phyloP scores from a whole-genome alignment of 2,329 filamentous ascomycete species.

The Ciborinia camelliae region DNA sequence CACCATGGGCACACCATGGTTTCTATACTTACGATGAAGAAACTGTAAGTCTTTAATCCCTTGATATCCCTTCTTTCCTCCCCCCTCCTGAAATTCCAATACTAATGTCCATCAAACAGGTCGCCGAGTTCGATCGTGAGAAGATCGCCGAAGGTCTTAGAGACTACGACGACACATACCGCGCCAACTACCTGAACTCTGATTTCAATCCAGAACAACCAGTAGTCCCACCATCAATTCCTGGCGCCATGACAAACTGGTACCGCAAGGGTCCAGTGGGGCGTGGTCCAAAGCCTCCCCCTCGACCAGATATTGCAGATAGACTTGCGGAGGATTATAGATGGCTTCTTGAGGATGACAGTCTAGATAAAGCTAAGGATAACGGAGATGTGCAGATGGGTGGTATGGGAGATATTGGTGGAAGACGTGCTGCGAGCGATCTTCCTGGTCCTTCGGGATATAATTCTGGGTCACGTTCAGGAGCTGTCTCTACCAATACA shows the following conservation, averaged over 20 bases:
- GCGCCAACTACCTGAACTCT: background rate
- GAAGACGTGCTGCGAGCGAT: no score
- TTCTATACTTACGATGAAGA: background rate
- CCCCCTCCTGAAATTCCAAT: no score
- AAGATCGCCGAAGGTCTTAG: background rate
- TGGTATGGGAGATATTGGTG: background rate
- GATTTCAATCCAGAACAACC: background rate
- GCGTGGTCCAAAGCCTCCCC: background rate
- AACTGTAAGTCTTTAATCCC: background rate
- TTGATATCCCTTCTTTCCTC: background rate
- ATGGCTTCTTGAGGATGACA: background rate
- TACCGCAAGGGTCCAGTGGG: slow-evolving; percentile 7
- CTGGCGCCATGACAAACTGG: slow-evolving; percentile 5
- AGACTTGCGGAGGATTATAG: background rate
- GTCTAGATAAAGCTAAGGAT: no score
- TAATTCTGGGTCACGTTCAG: background rate
- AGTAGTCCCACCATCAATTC: background rate
- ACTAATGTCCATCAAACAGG: background rate
- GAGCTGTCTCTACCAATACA: background rate
- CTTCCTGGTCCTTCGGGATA: background rate
- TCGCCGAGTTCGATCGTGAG: background rate
- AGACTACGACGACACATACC: background rate
- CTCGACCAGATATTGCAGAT: background rate
- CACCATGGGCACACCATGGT: background rate
- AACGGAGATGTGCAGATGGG: background rate